Percentiles rank a stretch among this genome's conserved stretches.
Evolutionary conservation across 805 yeast genomes (phyloP).

Genomic region (Nakazawaea ambrosiae): DNA sequence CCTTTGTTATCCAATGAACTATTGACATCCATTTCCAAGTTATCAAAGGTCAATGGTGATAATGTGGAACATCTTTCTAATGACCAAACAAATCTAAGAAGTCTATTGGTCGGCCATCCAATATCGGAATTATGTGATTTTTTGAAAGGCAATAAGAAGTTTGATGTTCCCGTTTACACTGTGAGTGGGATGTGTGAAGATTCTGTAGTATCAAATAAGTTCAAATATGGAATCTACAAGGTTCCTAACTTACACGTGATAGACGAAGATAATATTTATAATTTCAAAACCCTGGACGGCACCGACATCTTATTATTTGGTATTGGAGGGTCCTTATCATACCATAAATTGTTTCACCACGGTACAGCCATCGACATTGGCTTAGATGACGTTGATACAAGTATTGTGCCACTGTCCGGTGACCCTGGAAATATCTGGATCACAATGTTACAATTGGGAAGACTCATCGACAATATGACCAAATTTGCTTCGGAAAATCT

Average conservation of each 20-base stretch:
- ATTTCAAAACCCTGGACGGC: slow-evolving; percentile 33
- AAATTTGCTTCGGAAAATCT: slow-evolving; percentile 27
- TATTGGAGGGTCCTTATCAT: slow-evolving; percentile 63
- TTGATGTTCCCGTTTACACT: slow-evolving; percentile 63
- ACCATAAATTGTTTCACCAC: slow-evolving; percentile 61
- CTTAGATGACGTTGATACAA: slow-evolving; percentile 22
- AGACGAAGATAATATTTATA: slow-evolving; percentile 48
- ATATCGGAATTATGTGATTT: slow-evolving; percentile 49
- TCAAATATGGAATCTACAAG: slow-evolving; percentile 43
- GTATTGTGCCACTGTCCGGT: slow-evolving; percentile 45
- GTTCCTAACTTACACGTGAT: slow-evolving; percentile 55
- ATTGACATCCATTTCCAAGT: slow-evolving; percentile 43
- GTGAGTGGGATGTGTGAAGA: slow-evolving; percentile 77
- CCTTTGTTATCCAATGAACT: slow-evolving; percentile 44
- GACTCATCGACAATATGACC: slow-evolving; percentile 42
- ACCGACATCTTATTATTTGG: slow-evolving; percentile 54
- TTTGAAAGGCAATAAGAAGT: slow-evolving; percentile 32
- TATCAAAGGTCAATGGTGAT: slow-evolving; percentile 39
- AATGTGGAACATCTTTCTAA: slow-evolving; percentile 29
- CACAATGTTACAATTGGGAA: slow-evolving; percentile 64
- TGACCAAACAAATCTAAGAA: slow-evolving; percentile 29
- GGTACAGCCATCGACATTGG: slow-evolving; percentile 37
- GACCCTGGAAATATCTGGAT: slow-evolving; percentile 71
- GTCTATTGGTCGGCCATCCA: slow-evolving; percentile 25
- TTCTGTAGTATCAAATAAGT: slow-evolving; percentile 55